phyloP scores from a whole-genome alignment of 2,329 filamentous ascomycete genomes.

The Epichloe sp. region DNA sequence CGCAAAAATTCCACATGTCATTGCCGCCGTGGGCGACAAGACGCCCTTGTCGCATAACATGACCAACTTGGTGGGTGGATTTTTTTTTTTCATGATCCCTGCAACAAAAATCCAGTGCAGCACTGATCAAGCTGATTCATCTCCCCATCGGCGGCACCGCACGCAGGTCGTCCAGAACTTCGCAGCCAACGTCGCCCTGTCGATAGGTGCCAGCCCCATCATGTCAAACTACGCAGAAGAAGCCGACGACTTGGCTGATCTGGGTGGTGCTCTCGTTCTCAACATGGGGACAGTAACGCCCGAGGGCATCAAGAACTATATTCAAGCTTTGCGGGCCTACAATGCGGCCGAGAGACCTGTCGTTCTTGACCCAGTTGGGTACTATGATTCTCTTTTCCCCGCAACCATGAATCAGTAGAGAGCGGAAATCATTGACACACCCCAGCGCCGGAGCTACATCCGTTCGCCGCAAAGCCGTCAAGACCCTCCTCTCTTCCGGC shows the following conservation, averaged over 20 bases:
- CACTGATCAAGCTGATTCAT: too few species aligned
- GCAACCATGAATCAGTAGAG: too few species aligned
- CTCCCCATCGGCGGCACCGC: too few species aligned
- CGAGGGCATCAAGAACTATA: conserved; percentile 58
- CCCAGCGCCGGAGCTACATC: conserved; percentile 61
- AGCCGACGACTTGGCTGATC: conserved; percentile 62
- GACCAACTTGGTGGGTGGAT: conserved; percentile 64
- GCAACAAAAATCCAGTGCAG: too few species aligned
- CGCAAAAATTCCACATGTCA: conserved; percentile 35
- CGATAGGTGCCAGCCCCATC: conserved; percentile 78
- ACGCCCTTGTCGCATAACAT: conserved; percentile 86
- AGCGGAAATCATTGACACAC: too few species aligned
- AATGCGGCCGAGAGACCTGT: conserved; percentile 64
- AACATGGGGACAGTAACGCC: conserved; percentile 91
- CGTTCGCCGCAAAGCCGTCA: conserved; percentile 58
- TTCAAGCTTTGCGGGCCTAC: conserved; percentile 65
- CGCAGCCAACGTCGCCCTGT: conserved; percentile 78
- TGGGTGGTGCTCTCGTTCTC: conserved; percentile 69
- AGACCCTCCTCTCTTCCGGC: conserved; percentile 55
- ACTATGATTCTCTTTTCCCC: conserved; percentile 13
- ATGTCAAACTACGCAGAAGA: conserved; percentile 85
- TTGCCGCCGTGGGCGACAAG: conserved; percentile 46
- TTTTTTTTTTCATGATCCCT: too few species aligned
- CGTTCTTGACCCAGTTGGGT: conserved; percentile 81
- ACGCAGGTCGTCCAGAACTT: conserved; percentile 73